Conservation (phyloP, 78 protist species). For the Monosiga brevicollis region DNA sequence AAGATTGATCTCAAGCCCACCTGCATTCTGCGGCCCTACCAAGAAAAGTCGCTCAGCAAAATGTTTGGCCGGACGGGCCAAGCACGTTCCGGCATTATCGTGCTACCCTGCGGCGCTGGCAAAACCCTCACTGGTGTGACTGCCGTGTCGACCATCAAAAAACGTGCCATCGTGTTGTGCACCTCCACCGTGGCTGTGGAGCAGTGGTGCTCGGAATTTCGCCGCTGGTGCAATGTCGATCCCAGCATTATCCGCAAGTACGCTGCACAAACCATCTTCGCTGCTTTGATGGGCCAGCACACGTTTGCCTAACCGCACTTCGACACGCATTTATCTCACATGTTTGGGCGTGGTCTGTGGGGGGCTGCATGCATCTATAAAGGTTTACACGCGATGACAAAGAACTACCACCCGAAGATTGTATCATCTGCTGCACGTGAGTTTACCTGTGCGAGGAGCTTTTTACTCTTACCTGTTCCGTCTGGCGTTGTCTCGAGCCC, state of each 20-base stretch:
- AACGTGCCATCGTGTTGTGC: constrained; percentile 77
- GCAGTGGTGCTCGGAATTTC: constrained; percentile 91
- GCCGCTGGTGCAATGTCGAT: constrained; percentile 60
- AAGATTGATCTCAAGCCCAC: constrained; percentile 71
- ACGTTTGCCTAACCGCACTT: too few relatives aligned
- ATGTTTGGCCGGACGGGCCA: constrained; percentile 91
- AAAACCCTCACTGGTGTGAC: constrained; percentile 96
- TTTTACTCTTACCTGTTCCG: too few relatives aligned
- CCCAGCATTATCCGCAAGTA: constrained; percentile 21
- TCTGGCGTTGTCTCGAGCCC: too few relatives aligned
- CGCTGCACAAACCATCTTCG: background rate
- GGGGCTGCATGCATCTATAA: too few relatives aligned
- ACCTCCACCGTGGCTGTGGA: constrained; percentile 74
- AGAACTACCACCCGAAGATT: constrained; percentile 8
- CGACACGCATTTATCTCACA: too few relatives aligned
- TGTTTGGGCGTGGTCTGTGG: too few relatives aligned
- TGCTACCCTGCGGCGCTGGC: constrained; percentile 99
- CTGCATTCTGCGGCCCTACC: constrained; percentile 75
- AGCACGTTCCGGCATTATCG: constrained; percentile 97
- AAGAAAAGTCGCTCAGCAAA: constrained; percentile 73
- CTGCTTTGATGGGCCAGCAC: too few relatives aligned
- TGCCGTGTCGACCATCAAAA: constrained; percentile 75
- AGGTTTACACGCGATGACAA: constrained; percentile 75
- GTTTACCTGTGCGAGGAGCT: too few relatives aligned
- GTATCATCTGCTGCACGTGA: too few relatives aligned